A percentile compares a stretch with the other conserved stretches of the same genome.
Conservation (phyloP, 2,329 filamentous ascomycete species). For the Botrytis paeoniae region DNA sequence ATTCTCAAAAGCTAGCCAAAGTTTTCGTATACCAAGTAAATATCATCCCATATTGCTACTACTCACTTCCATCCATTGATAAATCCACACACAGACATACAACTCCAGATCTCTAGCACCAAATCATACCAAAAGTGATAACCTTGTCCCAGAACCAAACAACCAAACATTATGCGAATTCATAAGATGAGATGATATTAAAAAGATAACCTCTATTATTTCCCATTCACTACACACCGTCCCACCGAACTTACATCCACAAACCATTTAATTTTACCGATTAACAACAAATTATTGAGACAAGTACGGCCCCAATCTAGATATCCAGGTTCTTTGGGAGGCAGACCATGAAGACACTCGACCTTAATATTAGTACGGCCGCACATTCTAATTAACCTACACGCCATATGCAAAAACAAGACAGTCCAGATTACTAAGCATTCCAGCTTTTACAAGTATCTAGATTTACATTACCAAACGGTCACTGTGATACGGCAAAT, state of each 20-base stretch:
- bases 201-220: neutral
- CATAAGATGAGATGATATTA: neutral
- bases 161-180: neutral
- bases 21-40: too few relatives aligned
- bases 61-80: neutral
- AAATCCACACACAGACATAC: too few relatives aligned
- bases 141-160: neutral
- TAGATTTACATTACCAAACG: neutral
- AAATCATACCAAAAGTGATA: too few relatives aligned
- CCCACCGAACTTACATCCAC: neutral
- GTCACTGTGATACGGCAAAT: neutral
- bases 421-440: neutral
- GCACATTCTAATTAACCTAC: neutral
- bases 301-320: neutral
- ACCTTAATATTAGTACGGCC: neutral
- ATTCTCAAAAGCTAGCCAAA: too few relatives aligned
- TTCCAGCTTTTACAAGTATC: neutral
- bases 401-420: neutral
- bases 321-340: fast-evolving
- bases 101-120: too few relatives aligned
- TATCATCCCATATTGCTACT: neutral
- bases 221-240: neutral
- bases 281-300: neutral
- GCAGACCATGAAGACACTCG: neutral
- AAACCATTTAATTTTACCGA: neutral